phyloP scores from a whole-genome alignment of 352 stramenopile species.

The Phytophthora colocasiae region DNA sequence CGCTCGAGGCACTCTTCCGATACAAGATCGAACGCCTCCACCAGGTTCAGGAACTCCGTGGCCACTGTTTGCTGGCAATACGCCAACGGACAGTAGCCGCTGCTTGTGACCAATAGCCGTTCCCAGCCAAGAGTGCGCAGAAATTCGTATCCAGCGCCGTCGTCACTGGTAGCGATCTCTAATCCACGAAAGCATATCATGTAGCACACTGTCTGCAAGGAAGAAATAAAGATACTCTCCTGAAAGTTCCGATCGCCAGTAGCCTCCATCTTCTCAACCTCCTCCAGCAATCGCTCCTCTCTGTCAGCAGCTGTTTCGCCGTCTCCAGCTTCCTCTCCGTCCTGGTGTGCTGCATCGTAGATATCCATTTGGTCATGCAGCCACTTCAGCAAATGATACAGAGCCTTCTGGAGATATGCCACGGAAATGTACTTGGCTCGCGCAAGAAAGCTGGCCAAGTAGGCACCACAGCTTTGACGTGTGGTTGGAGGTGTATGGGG shows the following conservation, averaged over 20 bases:
- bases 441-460: constrained; percentile 96
- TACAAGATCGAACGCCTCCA: constrained; percentile 79
- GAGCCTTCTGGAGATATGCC: constrained; percentile 92
- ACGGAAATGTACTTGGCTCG: constrained; percentile 94
- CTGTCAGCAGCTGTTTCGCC: constrained; percentile 31
- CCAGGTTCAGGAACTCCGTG: constrained; percentile 84
- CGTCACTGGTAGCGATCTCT: constrained; percentile 76
- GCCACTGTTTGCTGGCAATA: constrained; percentile 84
- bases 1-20: constrained; percentile 78
- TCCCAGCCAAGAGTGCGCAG: constrained; percentile 86
- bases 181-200: constrained; percentile 97
- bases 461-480: constrained; percentile 94
- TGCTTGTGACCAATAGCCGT: constrained; percentile 65
- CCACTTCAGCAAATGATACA: constrained; percentile 95
- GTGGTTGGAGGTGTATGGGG: constrained; percentile 88
- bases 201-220: constrained; percentile 97
- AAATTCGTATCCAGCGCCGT: constrained; percentile 74
- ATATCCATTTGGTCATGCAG: constrained; percentile 95
- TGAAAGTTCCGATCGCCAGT: constrained; percentile 47
- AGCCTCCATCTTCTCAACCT: constrained; percentile 38
- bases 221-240: constrained; percentile 81
- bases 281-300: constrained; percentile 34
- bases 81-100: constrained; percentile 71
- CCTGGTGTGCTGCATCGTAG: constrained; percentile 62
- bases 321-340: constrained; percentile 13